Conservation (phyloP, 805 yeast genomes). For the Kazachstania bromeliacearum region DNA sequence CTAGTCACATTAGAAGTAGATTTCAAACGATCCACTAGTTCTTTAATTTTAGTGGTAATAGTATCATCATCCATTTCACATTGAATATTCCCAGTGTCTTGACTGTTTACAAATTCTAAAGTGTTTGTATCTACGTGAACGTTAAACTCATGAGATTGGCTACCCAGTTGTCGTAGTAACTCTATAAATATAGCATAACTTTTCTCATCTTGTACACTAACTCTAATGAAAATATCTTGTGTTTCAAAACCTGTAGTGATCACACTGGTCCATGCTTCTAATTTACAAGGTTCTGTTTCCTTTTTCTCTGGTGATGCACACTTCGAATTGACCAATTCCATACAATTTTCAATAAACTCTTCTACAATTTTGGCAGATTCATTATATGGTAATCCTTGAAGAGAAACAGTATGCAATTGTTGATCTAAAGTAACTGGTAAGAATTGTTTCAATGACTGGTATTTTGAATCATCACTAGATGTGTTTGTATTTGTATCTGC, state of each 20-base stretch:
- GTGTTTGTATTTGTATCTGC: not conserved
- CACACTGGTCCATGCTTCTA: slow-evolving; percentile 13
- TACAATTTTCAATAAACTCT: slow-evolving; percentile 4
- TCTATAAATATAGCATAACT: not conserved
- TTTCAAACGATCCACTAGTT: not conserved
- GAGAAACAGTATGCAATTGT: slow-evolving; percentile 18
- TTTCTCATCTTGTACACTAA: slow-evolving; percentile 3
- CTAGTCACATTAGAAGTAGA: no score
- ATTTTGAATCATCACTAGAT: slow-evolving; percentile 4
- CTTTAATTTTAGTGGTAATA: not conserved
- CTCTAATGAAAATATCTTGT: slow-evolving; percentile 15
- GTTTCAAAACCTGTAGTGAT: slow-evolving; percentile 9
- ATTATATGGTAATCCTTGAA: slow-evolving; percentile 13
- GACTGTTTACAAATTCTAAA: not conserved
- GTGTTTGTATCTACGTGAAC: not conserved
- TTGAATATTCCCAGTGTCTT: slow-evolving; percentile 3
- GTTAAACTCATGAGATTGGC: not conserved
- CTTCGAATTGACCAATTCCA: slow-evolving; percentile 1
- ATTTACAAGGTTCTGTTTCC: not conserved
- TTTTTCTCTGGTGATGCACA: not conserved
- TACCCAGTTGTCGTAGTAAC: not conserved
- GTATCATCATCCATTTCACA: no score
- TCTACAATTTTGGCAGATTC: slow-evolving; percentile 9
- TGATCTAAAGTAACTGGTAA: slow-evolving; percentile 20
- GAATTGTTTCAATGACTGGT: slow-evolving; percentile 17